Conservation (phyloP, 371 early-diverging fungal species). For the Thermomucor indicae-seudaticae region DNA sequence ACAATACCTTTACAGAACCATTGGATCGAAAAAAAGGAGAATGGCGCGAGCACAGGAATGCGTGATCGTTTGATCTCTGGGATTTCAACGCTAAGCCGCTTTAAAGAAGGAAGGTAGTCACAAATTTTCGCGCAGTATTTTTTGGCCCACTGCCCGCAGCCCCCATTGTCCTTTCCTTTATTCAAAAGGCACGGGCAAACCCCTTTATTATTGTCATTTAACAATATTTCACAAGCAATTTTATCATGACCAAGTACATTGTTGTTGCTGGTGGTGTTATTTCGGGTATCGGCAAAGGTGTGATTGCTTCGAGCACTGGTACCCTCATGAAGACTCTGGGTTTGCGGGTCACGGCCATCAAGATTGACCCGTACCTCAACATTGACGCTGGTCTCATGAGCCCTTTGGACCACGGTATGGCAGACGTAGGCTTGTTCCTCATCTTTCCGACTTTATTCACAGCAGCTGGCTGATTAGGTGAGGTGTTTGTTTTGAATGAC, state of each 20-base stretch:
- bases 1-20: no score
- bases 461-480: constrained; percentile 54
- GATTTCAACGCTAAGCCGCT: no score
- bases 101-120: no score
- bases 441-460: background rate
- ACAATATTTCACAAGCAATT: constrained; percentile 1
- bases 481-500: constrained; percentile 99
- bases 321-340: constrained; percentile 94
- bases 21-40: no score
- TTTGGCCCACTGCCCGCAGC: no score
- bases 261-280: constrained; percentile 98
- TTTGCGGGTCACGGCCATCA: constrained; percentile 95
- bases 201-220: constrained; percentile 1
- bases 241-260: constrained; percentile 84
- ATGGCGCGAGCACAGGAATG: no score
- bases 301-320: constrained; percentile 97
- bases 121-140: no score
- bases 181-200: no score
- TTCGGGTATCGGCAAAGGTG: constrained; percentile 99
- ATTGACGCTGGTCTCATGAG: constrained; percentile 98
- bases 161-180: no score
- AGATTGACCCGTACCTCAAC: constrained; percentile 99
- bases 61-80: no score
- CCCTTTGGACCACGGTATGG: constrained; percentile 96
- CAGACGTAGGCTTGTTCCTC: background rate